Evolutionary conservation across 2,329 filamentous ascomycete genomes (phyloP).

Genomic region (Aspergillus sp.): DNA sequence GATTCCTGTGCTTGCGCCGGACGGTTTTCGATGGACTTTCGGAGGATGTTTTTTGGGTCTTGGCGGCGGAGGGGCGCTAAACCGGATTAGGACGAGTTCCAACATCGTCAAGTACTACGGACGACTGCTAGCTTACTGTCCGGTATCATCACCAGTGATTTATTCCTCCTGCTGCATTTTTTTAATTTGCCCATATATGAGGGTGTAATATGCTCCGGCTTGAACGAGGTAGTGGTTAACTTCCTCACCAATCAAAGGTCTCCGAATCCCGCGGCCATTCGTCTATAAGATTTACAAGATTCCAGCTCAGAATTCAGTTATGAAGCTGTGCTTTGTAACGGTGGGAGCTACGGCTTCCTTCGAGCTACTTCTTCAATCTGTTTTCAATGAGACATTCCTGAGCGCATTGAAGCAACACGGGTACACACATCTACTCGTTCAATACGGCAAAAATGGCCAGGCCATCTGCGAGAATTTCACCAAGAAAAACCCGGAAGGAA

Average conservation of each 20-base stretch:
- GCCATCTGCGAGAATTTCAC: slow-evolving; percentile 44
- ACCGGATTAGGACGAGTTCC: slow-evolving; percentile 6
- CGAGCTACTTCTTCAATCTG: slow-evolving; percentile 59
- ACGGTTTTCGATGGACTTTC: slow-evolving; percentile 10
- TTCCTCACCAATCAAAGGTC: neutral
- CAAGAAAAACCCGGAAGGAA: slow-evolving; percentile 17
- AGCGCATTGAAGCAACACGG: slow-evolving; percentile 49
- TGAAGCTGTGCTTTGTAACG: slow-evolving; percentile 68
- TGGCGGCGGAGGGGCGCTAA: slow-evolving; percentile 15
- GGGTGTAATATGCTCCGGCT: neutral
- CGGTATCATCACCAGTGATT: neutral
- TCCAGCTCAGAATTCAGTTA: slow-evolving; percentile 5
- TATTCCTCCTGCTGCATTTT: neutral
- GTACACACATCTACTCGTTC: slow-evolving; percentile 68
- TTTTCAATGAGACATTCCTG: slow-evolving; percentile 59
- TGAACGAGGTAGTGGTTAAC: neutral
- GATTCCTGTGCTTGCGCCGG: neutral
- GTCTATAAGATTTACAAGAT: slow-evolving; percentile 5
- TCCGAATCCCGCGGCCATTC: neutral
- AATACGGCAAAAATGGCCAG: slow-evolving; percentile 67
- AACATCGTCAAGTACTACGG: neutral
- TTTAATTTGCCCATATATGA: neutral
- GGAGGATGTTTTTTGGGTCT: slow-evolving; percentile 15
- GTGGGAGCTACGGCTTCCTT: slow-evolving; percentile 90
- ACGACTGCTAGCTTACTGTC: neutral